Conservation (phyloP, 495 filamentous ascomycete genomes). For the Hyaloscypha finlandica region DNA sequence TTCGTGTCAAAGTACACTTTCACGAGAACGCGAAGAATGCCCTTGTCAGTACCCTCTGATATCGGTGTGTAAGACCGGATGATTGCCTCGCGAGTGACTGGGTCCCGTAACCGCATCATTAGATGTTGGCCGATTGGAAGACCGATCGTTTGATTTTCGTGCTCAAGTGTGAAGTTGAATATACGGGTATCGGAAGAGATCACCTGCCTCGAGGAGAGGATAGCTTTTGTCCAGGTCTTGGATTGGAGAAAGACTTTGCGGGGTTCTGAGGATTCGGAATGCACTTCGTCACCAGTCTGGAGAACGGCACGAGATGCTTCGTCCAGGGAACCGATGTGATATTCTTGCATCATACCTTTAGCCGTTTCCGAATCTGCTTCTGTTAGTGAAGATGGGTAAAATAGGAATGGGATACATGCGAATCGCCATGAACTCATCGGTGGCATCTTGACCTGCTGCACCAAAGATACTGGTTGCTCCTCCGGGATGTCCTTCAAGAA, state of each 20-base stretch:
- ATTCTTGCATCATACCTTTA: conserved; percentile 85
- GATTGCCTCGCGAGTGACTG: conserved; percentile 66
- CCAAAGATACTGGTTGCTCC: conserved; percentile 86
- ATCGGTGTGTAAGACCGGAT: conserved; percentile 91
- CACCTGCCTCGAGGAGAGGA: conserved; percentile 61
- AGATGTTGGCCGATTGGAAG: conserved; percentile 89
- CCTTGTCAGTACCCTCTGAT: conserved; percentile 60
- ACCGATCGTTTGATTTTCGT: conserved; percentile 69
- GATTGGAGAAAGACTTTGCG: conserved; percentile 69
- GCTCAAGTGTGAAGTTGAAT: conserved; percentile 80
- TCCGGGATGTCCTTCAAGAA: conserved; percentile 85
- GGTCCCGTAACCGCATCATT: conserved; percentile 79
- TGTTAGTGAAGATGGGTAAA: conserved; percentile 2
- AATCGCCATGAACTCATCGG: conserved; percentile 93
- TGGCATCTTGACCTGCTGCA: conserved; percentile 81
- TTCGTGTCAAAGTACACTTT: conserved; percentile 79
- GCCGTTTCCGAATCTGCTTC: conserved; percentile 82
- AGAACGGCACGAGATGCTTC: conserved; percentile 57
- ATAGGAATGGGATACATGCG: conserved; percentile 59
- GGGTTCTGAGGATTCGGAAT: conserved; percentile 31
- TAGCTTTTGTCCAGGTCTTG: conserved; percentile 69
- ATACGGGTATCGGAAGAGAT: conserved; percentile 83
- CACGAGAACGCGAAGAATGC: conserved; percentile 72
- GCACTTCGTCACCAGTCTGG: conserved; percentile 26
- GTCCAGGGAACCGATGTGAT: conserved; percentile 82